A percentile compares a stretch with the other conserved stretches of the same genome.
Evolutionary conservation across 805 yeast species (phyloP).

Genomic region (Yarrowia keelungensis): DNA sequence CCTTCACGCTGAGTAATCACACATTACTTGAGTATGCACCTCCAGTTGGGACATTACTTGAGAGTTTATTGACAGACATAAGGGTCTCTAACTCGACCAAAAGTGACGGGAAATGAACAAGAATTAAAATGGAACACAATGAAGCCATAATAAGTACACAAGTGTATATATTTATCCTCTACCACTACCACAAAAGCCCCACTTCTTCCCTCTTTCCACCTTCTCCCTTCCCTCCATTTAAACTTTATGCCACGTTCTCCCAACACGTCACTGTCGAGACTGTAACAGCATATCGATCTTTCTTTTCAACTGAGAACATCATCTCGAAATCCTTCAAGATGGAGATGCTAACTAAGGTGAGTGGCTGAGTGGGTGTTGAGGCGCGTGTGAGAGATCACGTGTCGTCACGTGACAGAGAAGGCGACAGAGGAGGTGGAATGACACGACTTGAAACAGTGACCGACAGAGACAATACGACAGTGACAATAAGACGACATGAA

Average conservation of each 20-base stretch:
- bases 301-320: conserved; percentile 10
- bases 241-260: conserved; percentile 34
- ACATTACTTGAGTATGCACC: not conserved
- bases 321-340: conserved; percentile 25
- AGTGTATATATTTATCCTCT: not conserved
- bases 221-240: not conserved
- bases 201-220: not conserved
- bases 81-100: not conserved
- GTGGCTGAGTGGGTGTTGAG: not conserved
- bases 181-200: no score
- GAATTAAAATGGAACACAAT: no score
- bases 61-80: no score
- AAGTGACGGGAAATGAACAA: not conserved
- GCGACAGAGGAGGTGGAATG: no score
- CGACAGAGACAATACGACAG: no score
- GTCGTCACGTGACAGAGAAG: no score
- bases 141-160: no score
- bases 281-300: not conserved
- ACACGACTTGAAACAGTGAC: no score
- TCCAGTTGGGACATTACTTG: not conserved
- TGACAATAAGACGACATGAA: no score
- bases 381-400: no score
- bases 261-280: conserved; percentile 22
- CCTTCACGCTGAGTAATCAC: not conserved
- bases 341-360: conserved; percentile 39